phyloP scores from a whole-genome alignment of 345 rosid genomes.

The Carallia pectinifolia region DNA sequence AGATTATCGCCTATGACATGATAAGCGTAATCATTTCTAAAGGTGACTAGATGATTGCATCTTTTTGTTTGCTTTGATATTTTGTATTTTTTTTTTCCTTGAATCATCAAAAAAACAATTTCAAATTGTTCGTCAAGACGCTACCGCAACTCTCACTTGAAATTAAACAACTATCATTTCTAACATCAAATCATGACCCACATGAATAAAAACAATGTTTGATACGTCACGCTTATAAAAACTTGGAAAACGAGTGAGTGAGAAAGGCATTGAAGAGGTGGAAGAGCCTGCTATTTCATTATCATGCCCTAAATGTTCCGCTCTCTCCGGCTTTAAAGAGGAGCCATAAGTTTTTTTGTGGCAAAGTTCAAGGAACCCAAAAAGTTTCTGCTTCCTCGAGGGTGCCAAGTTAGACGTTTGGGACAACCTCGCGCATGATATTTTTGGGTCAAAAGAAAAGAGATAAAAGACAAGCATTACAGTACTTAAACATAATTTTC shows the following conservation, averaged over 20 bases:
- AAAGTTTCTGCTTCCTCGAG: background rate
- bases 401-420: conserved; percentile 4
- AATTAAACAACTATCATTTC: background rate
- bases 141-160: background rate
- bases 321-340: conserved; percentile 26
- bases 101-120: no score
- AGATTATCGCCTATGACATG: no score
- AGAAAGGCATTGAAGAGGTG: background rate
- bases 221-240: background rate
- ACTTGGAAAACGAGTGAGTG: background rate
- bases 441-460: background rate
- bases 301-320: conserved; percentile 15
- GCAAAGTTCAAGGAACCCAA: conserved; percentile 23
- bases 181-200: background rate
- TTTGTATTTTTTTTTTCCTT: background rate
- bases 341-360: background rate
- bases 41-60: no score
- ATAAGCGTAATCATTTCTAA: no score
- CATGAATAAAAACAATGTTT: background rate
- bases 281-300: background rate
- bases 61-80: background rate
- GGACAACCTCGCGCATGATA: conserved; percentile 2
- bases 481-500: no score
- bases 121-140: no score
- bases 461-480: no score